Percentiles rank a stretch among this genome's conserved stretches.
phyloP scores from a whole-genome alignment of 805 yeast species.

The Candida loeiensis region DNA sequence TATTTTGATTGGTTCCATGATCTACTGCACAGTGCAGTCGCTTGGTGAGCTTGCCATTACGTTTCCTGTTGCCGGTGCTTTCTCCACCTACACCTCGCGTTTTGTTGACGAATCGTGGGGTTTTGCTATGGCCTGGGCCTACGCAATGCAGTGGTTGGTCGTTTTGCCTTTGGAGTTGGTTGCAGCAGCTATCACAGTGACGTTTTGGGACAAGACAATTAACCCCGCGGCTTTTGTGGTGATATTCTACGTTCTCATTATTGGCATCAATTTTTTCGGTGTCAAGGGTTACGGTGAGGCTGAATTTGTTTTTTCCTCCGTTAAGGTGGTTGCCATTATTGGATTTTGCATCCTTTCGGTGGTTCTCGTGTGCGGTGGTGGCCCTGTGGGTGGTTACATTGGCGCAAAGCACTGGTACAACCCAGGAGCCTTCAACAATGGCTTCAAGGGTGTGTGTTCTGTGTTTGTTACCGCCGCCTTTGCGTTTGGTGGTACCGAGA shows the following conservation, averaged over 20 bases:
- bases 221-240: constrained; percentile 57
- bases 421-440: constrained; percentile 66
- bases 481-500: constrained; percentile 70
- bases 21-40: constrained; percentile 58
- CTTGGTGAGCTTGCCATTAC: constrained; percentile 59
- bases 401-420: constrained; percentile 58
- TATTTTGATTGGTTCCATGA: constrained; percentile 50
- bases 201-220: constrained; percentile 21
- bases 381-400: constrained; percentile 46
- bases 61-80: constrained; percentile 63
- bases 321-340: constrained; percentile 57
- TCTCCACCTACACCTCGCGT: constrained; percentile 57
- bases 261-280: constrained; percentile 48
- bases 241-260: constrained; percentile 47
- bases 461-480: constrained; percentile 75
- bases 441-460: constrained; percentile 65
- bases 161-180: constrained; percentile 24
- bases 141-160: constrained; percentile 23
- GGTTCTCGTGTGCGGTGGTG: constrained; percentile 54
- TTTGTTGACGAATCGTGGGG: constrained; percentile 62
- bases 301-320: constrained; percentile 59
- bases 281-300: constrained; percentile 58
- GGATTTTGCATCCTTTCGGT: constrained; percentile 57
- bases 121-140: constrained; percentile 54
- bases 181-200: constrained; percentile 23